Evolutionary conservation across 225 moss, liverwort and hornwort species (phyloP).

Genomic region (Neckera pumila): DNA sequence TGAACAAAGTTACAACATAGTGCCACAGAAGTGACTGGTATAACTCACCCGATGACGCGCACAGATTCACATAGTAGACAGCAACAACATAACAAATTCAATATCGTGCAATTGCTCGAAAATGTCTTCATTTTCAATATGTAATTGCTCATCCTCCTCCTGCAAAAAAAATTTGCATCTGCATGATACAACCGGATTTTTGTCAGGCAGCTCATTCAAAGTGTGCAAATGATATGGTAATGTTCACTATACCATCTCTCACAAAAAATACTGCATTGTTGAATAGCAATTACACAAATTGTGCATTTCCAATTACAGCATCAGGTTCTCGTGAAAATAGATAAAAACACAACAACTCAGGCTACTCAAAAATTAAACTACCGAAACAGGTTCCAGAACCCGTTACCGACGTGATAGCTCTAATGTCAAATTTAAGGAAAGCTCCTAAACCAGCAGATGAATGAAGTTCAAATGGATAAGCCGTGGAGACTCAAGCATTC

Average conservation of each 20-base stretch:
- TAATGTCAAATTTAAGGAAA: background rate
- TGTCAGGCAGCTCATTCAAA: background rate
- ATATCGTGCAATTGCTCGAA: background rate
- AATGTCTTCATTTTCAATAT: constrained; percentile 4
- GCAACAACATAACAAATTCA: background rate
- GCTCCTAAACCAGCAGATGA: background rate
- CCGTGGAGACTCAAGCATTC: background rate
- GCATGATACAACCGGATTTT: background rate
- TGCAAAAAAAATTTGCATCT: background rate
- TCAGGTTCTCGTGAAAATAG: background rate
- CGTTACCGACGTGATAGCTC: background rate
- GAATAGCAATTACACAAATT: too few relatives aligned
- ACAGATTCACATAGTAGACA: constrained; percentile 16
- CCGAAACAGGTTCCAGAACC: background rate
- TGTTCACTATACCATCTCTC: background rate
- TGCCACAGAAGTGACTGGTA: background rate
- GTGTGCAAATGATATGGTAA: background rate
- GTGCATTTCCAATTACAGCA: background rate
- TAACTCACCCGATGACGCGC: constrained; percentile 14
- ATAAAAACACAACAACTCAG: background rate
- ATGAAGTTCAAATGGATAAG: background rate
- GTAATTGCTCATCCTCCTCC: background rate
- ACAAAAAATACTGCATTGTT: background rate
- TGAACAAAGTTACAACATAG: background rate
- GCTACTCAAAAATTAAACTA: background rate